These are phyloP conservation scores for Phialocephala sp. DNA, from an alignment of 2,329 filamentous ascomycete species.

Conservation along the genomic window DNA sequence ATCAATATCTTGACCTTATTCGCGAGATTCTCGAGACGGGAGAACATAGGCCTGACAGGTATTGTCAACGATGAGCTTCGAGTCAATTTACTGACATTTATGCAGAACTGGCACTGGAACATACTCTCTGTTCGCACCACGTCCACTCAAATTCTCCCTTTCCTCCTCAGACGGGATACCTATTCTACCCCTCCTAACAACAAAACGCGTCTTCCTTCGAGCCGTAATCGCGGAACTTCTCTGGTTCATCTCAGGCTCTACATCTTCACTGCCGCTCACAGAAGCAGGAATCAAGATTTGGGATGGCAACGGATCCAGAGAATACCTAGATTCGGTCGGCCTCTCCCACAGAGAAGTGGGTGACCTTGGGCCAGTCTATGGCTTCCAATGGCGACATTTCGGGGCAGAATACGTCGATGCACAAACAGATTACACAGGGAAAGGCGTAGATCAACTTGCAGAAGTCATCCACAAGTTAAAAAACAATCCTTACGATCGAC, in stretches of 20 bases:
- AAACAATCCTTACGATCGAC: slow-evolving; percentile 82
- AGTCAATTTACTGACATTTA: slow-evolving; percentile 17
- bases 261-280: slow-evolving; percentile 77
- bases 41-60: slow-evolving; percentile 89
- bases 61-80: slow-evolving; percentile 29
- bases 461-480: slow-evolving; percentile 88
- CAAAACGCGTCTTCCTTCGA: slow-evolving; percentile 92
- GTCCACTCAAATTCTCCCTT: slow-evolving; percentile 85
- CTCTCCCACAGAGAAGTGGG: slow-evolving; percentile 82
- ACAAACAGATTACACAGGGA: slow-evolving; percentile 79
- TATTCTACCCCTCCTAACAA: slow-evolving; percentile 91
- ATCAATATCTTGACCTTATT: slow-evolving; percentile 92
- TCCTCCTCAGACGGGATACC: slow-evolving; percentile 62
- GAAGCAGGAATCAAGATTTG: slow-evolving; percentile 92
- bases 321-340: slow-evolving; percentile 86
- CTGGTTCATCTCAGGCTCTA: slow-evolving; percentile 91
- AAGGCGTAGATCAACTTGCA: slow-evolving; percentile 92
- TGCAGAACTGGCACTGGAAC: slow-evolving; percentile 90
- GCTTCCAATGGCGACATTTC: slow-evolving; percentile 99
- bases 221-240: slow-evolving; percentile 92
- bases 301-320: slow-evolving; percentile 94
- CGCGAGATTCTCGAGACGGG: slow-evolving; percentile 81
- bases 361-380: slow-evolving; percentile 94
- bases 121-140: slow-evolving; percentile 84
- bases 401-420: slow-evolving; percentile 86